Base-by-base conservation (phyloP, 2,329 filamentous ascomycete species). In the Camptophora hylomeconis region DNA sequence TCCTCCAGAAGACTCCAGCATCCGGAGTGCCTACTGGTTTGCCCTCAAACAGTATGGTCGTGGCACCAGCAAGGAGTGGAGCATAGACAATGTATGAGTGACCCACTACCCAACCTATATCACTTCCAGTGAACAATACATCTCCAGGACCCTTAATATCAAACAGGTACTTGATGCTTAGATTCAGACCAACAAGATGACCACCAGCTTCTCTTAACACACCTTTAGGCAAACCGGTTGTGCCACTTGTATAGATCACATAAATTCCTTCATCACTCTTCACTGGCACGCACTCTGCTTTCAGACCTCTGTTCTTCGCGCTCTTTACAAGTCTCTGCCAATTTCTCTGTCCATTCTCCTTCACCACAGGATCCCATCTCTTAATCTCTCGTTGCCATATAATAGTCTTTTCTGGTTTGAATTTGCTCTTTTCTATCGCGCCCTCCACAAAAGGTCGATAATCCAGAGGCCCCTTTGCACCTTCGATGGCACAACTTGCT, bases 401-500 rank as follows among this genome's bases (percentile, higher is more conserved):
- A 16, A 93, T 63, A 0, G 76, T 74, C 50, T 73, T 75, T 4
- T 57, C 50, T 1, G 84, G 81, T 53, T 87, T 86, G 57, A 79
- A 75, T 3, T 53, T 51, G 33, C 80, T 76, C 24, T 76, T 61
- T 14, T 61, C 50, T 25, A 87, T 60, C 1, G 83, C 84, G 19
- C 75, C 80, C 39, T 77, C 69, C 26, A 93, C 74, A 42, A 92
- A 70, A 1, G 74, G 71, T 40, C 72, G 67, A 53, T 94, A 94
- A n/a, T 70, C 58, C 35, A 81, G 65, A 1, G 83, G 75, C 1
- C 79, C 77, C 53, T 92, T 92, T 28, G 64, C 64, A 3, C 84
- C 86, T 45, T 94, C 86, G 32, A 94, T 86, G 18, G 86, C 86
- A 53, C 86, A 94, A 6, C 82, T 92, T 1, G 86, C 84, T 1